Evolutionary conservation across 2,329 filamentous ascomycete genomes (phyloP).

Genomic region (Arthrinium puccinioides): DNA sequence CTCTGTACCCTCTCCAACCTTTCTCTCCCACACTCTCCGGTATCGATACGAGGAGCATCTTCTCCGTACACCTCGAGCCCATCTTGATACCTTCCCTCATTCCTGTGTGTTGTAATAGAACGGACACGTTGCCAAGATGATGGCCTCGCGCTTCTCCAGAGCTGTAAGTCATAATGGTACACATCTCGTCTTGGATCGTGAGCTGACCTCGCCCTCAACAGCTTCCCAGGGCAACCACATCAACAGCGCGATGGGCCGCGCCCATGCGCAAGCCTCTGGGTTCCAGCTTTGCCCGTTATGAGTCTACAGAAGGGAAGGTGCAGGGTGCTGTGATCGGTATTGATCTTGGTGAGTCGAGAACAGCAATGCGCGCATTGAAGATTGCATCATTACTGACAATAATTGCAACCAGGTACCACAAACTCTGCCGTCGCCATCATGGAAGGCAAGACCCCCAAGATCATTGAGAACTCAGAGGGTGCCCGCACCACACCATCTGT

Average conservation of each 20-base stretch:
- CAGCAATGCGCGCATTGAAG: too few relatives aligned
- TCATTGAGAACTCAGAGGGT: constrained; percentile 97
- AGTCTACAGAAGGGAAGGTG: constrained; percentile 78
- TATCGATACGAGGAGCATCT: too few relatives aligned
- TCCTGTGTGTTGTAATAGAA: background rate
- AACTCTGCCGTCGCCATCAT: constrained; percentile 97
- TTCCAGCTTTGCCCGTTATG: constrained; percentile 70
- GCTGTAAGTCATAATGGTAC: constrained; percentile 51
- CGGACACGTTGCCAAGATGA: constrained; percentile 45
- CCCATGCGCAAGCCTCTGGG: constrained; percentile 63
- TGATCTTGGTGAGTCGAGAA: constrained; percentile 76
- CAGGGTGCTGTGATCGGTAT: constrained; percentile 97
- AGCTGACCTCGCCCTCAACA: constrained; percentile 25
- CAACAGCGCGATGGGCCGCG: constrained; percentile 60
- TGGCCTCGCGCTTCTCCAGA: constrained; percentile 65
- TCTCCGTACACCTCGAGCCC: too few relatives aligned
- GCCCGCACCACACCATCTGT: constrained; percentile 88
- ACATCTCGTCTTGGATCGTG: background rate
- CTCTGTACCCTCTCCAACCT: constrained; percentile 1
- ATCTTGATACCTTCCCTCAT: background rate
- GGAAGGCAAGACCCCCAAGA: constrained; percentile 92
- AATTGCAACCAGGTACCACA: constrained; percentile 59
- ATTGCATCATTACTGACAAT: constrained; percentile 4
- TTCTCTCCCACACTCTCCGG: background rate
- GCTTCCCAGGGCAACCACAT: constrained; percentile 71